Percentiles rank a stretch among this genome's conserved stretches.
Evolutionary conservation across 805 yeast genomes (phyloP).

Genomic region (Sugiyamaella lignohabitans): DNA sequence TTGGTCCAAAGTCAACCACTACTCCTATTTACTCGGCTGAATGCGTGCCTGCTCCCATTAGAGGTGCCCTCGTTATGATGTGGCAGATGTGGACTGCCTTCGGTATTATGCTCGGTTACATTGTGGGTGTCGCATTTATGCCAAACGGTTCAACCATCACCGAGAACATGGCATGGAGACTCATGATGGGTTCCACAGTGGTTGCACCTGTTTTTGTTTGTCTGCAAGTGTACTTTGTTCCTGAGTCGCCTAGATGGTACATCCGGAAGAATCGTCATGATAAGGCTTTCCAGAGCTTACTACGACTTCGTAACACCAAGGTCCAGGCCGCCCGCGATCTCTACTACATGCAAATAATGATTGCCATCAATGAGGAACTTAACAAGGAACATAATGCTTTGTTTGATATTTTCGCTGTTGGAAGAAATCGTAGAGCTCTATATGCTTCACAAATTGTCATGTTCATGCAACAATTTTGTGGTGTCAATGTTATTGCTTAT

Average conservation of each 20-base stretch:
- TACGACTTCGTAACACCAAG: slow-evolving; percentile 39
- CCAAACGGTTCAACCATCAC: slow-evolving; percentile 38
- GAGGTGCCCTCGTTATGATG: slow-evolving; percentile 64
- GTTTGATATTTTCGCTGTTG: slow-evolving; percentile 47
- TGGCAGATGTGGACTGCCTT: slow-evolving; percentile 76
- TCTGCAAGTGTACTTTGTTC: slow-evolving; percentile 48
- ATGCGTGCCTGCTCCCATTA: slow-evolving; percentile 47
- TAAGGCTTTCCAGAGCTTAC: slow-evolving; percentile 47
- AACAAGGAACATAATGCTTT: slow-evolving; percentile 33
- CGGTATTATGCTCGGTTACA: slow-evolving; percentile 63
- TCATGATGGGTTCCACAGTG: slow-evolving; percentile 59
- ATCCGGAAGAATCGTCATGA: slow-evolving; percentile 45
- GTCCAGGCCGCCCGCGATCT: slow-evolving; percentile 61
- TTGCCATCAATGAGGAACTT: slow-evolving; percentile 35
- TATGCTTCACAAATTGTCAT: slow-evolving; percentile 75
- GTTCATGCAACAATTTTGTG: slow-evolving; percentile 85
- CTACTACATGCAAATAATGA: slow-evolving; percentile 50
- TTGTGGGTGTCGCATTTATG: slow-evolving; percentile 52
- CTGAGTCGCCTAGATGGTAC: slow-evolving; percentile 69
- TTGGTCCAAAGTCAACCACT: slow-evolving; percentile 61
- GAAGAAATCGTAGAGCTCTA: slow-evolving; percentile 81
- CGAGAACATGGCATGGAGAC: slow-evolving; percentile 43
- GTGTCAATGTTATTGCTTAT: slow-evolving; percentile 82
- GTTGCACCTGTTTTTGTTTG: slow-evolving; percentile 52
- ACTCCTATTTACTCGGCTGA: slow-evolving; percentile 65